Base-by-base conservation (phyloP, 805 yeast genomes). In the Starmerella potacharoeniae region DNA sequence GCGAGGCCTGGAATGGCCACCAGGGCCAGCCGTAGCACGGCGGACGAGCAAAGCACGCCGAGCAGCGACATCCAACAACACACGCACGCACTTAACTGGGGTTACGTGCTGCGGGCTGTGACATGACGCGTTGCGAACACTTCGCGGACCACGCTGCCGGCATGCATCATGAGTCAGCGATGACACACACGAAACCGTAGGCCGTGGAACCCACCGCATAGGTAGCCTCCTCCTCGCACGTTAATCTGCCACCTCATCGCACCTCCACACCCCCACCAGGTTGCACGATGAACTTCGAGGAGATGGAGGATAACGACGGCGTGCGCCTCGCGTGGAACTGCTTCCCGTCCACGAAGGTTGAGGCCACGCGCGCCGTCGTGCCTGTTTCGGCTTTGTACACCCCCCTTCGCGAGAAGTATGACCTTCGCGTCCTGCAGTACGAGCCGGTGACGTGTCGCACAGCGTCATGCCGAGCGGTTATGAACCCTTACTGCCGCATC, bases 381-480 rank as follows among this genome's bases (percentile, higher is more conserved):
- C 98, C 99, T 11, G 83, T 93, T 39, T 95, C 97, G 43, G 84
- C 96, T 54, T 73, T 93, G 59, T 93, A 89, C 75, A 90, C 97
- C n/a, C 99, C 99, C 8, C 77, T 93, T 63, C 81, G 87, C 65
- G 80, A 80, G 55, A 79, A 86, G 61, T 84, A 83, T 57, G 89
- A 83, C 60, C 74, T 88, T 59, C 83, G 87, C 16, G 72, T 86
- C 52, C 88, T 91, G 55, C 79, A 79, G 64, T 88, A 89, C 70
- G 96, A 90, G 68, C 97, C 97, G 11, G 81, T 82, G 51, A 71
- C 80, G 44, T 90, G 97, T 73, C 77, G 89, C 53, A 22, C 22
- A 22, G 78, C 82, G 30, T 80, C 81, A 56, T 93, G 99, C 76
- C 82, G 86, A 60, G 83, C 90, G 5, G 81, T 88, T 39, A 72